phyloP scores from a whole-genome alignment of 352 stramenopile species.

The Globisporangium acanthophoron region DNA sequence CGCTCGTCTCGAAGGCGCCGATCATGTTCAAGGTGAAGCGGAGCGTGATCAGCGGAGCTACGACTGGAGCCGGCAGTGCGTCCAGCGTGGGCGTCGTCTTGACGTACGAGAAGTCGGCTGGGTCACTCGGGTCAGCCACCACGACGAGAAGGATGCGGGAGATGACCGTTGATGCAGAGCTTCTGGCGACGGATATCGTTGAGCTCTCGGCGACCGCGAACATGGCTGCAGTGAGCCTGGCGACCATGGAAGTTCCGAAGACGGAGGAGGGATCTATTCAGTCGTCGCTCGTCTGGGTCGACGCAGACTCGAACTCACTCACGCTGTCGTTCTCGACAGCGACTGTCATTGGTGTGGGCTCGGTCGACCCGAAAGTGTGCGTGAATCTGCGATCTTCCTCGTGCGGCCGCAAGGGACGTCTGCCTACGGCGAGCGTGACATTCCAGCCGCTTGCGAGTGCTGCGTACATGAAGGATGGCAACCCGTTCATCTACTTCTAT shows the following conservation, averaged over 20 bases:
- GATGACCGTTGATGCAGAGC: conserved; percentile 29
- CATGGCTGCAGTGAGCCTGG: conserved; percentile 47
- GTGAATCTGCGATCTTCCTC: conserved; percentile 49
- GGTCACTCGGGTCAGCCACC: conserved; percentile 25
- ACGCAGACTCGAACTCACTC: conserved; percentile 52
- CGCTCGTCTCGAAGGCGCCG: conserved; percentile 32
- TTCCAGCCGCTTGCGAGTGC: conserved; percentile 33
- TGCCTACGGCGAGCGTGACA: conserved; percentile 39
- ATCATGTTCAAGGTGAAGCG: conserved; percentile 51
- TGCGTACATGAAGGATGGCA: conserved; percentile 67
- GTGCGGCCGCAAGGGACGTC: conserved; percentile 43
- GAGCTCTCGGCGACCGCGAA: conserved; percentile 17
- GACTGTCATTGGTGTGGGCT: conserved; percentile 57
- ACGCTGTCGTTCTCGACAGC: conserved; percentile 78
- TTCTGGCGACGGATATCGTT: conserved; percentile 9
- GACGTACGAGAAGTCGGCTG: conserved; percentile 46
- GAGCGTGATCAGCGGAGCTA: conserved; percentile 57
- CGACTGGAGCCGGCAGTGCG: conserved; percentile 19
- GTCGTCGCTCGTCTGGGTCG: conserved; percentile 74
- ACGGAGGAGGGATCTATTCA: conserved; percentile 40
- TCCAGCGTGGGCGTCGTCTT: conserved; percentile 40
- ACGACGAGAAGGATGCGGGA: conserved; percentile 38
- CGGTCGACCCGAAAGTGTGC: conserved; percentile 61
- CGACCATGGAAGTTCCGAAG: conserved; percentile 47
- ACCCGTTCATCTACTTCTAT: conserved; percentile 74